Percentiles rank a stretch among this genome's conserved stretches.
phyloP scores from a whole-genome alignment of 495 filamentous ascomycete species.

The Entonaema liquescens region DNA sequence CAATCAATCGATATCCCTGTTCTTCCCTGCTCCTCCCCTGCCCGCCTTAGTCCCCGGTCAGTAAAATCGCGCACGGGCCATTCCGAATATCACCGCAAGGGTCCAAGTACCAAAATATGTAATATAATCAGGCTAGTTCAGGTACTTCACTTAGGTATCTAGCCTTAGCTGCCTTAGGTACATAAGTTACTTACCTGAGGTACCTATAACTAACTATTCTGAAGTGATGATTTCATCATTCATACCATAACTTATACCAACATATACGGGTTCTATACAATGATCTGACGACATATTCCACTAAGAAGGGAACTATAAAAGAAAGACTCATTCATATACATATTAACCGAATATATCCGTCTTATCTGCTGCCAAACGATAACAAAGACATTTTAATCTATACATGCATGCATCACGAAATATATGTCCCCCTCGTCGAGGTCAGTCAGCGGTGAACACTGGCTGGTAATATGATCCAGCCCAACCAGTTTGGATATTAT shows the following conservation, averaged over 20 bases:
- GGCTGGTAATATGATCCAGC: background rate
- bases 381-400: conserved; percentile 3
- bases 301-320: background rate
- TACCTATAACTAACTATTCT: background rate
- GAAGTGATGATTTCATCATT: background rate
- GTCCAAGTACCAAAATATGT: conserved; percentile 19
- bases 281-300: background rate
- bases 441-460: conserved; percentile 7
- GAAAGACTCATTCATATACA: background rate
- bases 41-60: conserved; percentile 12
- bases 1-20: conserved; percentile 29
- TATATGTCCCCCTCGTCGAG: background rate
- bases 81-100: conserved; percentile 31
- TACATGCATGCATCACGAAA: background rate
- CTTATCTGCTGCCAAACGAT: background rate
- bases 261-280: background rate
- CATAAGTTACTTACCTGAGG: background rate
- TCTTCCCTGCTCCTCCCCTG: conserved; percentile 1
- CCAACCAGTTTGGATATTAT: no score
- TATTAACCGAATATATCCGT: background rate
- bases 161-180: background rate
- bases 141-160: background rate
- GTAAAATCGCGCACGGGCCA: conserved; percentile 23
- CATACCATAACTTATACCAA: background rate
- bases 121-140: background rate